phyloP scores from a whole-genome alignment of 176 grass and related monocot species.

The Rhynchospora tenuis region DNA sequence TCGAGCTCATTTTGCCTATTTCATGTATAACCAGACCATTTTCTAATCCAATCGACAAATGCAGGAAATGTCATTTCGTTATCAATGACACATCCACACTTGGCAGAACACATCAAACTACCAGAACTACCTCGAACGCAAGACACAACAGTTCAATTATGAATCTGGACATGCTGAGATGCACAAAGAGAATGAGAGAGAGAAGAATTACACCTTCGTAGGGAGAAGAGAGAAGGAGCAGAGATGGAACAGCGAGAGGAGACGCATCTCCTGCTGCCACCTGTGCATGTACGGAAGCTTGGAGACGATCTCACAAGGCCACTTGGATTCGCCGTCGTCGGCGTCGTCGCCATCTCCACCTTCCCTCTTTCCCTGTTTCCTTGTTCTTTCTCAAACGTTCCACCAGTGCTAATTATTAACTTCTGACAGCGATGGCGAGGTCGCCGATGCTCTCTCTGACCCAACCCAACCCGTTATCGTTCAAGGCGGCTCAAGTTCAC shows the following conservation, averaged over 20 bases:
- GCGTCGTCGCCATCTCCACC: conserved; percentile 2
- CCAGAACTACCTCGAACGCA: background rate
- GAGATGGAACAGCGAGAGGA: background rate
- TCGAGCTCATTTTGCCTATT: background rate
- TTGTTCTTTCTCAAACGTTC: background rate
- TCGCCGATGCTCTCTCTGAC: background rate
- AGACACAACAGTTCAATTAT: background rate
- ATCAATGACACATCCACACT: background rate
- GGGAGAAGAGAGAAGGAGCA: conserved; percentile 9
- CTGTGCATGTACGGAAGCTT: background rate
- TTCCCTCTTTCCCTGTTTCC: background rate
- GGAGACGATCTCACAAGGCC: background rate
- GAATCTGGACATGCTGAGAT: background rate
- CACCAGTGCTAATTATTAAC: background rate
- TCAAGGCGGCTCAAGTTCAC: background rate
- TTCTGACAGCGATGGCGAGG: background rate
- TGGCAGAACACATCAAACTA: background rate
- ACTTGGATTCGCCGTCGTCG: background rate
- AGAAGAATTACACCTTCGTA: conserved; percentile 7
- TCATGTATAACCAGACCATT: background rate
- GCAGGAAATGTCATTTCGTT: background rate
- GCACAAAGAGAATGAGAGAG: background rate
- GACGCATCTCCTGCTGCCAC: conserved; percentile 4
- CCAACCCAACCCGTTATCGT: background rate
- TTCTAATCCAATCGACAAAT: background rate